Evolutionary conservation across 2,329 filamentous ascomycete genomes (phyloP).

Genomic region (Aspergillus pseudoglaucus): DNA sequence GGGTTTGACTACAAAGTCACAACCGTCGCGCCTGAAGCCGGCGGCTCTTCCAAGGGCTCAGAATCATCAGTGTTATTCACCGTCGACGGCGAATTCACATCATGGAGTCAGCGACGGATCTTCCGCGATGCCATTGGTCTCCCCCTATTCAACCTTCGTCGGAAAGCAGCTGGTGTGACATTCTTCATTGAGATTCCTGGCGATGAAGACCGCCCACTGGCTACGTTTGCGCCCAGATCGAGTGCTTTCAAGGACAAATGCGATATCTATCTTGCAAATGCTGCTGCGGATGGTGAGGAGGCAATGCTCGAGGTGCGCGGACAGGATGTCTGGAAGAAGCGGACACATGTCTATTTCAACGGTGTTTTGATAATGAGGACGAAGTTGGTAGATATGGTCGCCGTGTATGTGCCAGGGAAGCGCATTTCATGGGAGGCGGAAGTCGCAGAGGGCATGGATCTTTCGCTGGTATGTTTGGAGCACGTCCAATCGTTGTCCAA

Average conservation of each 20-base stretch:
- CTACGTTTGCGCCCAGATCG: constrained; percentile 8
- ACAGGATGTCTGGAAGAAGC: constrained; percentile 14
- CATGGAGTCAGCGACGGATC: constrained; percentile 7
- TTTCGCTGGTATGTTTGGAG: constrained; percentile 10
- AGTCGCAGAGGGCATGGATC: constrained; percentile 14
- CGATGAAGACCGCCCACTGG: constrained; percentile 4
- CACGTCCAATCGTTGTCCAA: no score
- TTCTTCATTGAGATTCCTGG: constrained; percentile 15
- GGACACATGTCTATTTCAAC: constrained; percentile 11
- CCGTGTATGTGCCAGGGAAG: constrained; percentile 11
- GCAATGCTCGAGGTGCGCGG: constrained; percentile 9
- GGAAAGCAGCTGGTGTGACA: constrained; percentile 11
- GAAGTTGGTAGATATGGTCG: constrained; percentile 9
- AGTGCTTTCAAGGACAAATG: constrained; percentile 14
- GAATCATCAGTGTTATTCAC: constrained; percentile 4
- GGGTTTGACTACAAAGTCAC: constrained; percentile 4
- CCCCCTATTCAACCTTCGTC: constrained; percentile 14
- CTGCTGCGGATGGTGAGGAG: constrained; percentile 6
- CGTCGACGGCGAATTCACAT: constrained; percentile 7
- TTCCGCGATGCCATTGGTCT: constrained; percentile 15
- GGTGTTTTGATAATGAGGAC: constrained; percentile 12
- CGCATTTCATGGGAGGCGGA: constrained; percentile 12
- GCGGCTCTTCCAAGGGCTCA: background rate
- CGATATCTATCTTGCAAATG: constrained; percentile 12
- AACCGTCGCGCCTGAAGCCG: background rate